Base-by-base conservation (phyloP, 2,329 filamentous ascomycete species). In the Pseudocercospora eumusae region DNA sequence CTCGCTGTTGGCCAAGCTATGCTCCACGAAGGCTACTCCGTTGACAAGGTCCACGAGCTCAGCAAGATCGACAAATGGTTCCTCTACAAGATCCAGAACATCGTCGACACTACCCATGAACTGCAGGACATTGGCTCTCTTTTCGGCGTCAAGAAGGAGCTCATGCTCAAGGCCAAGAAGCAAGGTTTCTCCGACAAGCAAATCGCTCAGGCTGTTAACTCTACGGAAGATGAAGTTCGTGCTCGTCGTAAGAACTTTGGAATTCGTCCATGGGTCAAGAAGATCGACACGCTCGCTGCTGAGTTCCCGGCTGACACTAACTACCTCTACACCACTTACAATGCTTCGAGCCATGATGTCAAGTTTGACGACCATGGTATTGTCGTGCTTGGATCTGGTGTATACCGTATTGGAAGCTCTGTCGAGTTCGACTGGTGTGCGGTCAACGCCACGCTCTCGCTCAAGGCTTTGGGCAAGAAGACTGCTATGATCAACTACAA, bases 51-150 rank as follows among this genome's bases (percentile, higher is more conserved):
- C 15, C 92, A 98, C 75, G 92, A 97, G 6, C 82, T 99, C 70
- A 96, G 90, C 80, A 97, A 96, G 84, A 99, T 99, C 73, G 95
- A 98, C 82, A 96, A 96, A 80, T 98, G 95, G 95, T 99, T 99
- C 84, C 81, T 99, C 71, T 87, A 97, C 87, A 98, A 99, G 85
- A 87, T 99, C 56, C 88, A 96, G 81, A 98, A 98, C 82, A 91
- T 99, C 72, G 95, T 96, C 57, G 86, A 98, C 78, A 93, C 90
- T 81, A 91, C 90, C 63, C 87, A 86, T 68, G 91, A 96, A 76
- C 86, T 99, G 65, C 86, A 96, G 80, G 86, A 89, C 31, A 87
- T 92, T 64, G 93, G 92, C 69, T 90, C 88, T 72, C 84, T 99
- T 52, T 88, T 90, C 72, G 90, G 88, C 59, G 81, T 99, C 66